Evolutionary conservation across 2,329 filamentous ascomycete species (phyloP).

Genomic region (Allantophomopsis cytisporea): DNA sequence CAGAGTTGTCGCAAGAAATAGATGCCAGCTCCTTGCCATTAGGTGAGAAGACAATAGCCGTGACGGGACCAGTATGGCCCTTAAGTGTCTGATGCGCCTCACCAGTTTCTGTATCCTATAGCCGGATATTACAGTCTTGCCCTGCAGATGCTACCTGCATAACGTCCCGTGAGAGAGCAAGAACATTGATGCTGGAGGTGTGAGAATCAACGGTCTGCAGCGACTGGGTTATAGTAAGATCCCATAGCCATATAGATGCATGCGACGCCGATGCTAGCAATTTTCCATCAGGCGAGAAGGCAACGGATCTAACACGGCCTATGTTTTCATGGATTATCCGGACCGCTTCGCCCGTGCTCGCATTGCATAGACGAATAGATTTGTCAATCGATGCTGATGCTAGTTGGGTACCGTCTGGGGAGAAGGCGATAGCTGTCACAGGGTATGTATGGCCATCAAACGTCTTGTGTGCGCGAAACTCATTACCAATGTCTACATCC

Average conservation of each 20-base stretch:
- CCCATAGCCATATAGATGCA: conserved; percentile 89
- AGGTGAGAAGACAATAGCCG: conserved; percentile 73
- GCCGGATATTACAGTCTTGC: no score
- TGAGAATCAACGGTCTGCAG: no score
- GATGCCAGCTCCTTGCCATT: conserved; percentile 72
- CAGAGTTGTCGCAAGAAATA: conserved; percentile 77
- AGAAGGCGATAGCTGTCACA: conserved; percentile 34
- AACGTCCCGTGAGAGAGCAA: no score
- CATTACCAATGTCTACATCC: no score
- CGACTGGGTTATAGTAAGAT: no score
- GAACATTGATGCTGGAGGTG: no score
- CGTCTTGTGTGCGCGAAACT: no score
- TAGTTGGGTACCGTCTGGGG: neutral
- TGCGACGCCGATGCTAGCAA: conserved; percentile 66
- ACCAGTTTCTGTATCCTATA: conserved; percentile 47
- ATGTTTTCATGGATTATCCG: no score
- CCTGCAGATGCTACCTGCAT: no score
- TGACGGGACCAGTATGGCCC: conserved; percentile 85
- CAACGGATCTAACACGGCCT: neutral
- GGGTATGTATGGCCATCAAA: conserved; percentile 66
- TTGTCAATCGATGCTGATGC: neutral
- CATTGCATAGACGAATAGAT: no score
- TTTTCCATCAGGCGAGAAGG: conserved; percentile 38
- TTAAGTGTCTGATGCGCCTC: conserved; percentile 56
- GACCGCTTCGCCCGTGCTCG: no score